Evolutionary conservation across 768 basidiomycete species (phyloP).

Genomic region (Pulveroboletus sp.): DNA sequence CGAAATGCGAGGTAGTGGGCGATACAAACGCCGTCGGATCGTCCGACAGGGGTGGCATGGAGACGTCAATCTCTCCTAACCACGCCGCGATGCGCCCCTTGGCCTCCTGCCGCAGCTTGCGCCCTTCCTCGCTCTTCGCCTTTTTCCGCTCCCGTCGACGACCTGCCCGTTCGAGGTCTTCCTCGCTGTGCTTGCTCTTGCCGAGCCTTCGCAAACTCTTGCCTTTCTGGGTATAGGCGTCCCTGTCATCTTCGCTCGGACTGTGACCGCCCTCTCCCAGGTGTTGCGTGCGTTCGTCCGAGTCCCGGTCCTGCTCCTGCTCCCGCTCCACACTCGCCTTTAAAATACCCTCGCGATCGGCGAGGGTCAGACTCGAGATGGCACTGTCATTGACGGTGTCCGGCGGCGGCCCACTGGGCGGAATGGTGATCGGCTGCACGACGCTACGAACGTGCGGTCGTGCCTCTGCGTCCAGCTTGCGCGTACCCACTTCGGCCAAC

Average conservation of each 20-base stretch:
- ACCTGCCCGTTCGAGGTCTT: constrained; percentile 24
- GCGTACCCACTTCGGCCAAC: constrained; percentile 69
- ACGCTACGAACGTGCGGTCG: constrained; percentile 37
- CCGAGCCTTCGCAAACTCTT: constrained; percentile 19
- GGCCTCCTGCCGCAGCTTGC: constrained; percentile 42
- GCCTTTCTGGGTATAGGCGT: constrained; percentile 29
- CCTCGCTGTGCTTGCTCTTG: constrained; percentile 26
- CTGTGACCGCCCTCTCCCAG: constrained; percentile 21
- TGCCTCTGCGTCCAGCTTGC: constrained; percentile 34
- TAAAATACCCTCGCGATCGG: constrained; percentile 24
- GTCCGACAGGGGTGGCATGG: constrained; percentile 46
- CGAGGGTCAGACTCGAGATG: constrained; percentile 45
- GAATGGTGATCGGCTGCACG: constrained; percentile 39
- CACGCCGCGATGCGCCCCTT: constrained; percentile 77
- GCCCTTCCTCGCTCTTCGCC: constrained; percentile 35
- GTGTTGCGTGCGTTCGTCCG: constrained; percentile 32
- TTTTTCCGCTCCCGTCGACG: constrained; percentile 27
- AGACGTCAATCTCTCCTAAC: constrained; percentile 64
- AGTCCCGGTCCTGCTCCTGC: constrained; percentile 30
- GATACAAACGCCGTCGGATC: constrained; percentile 34
- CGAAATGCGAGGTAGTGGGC: constrained; percentile 25
- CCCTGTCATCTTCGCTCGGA: constrained; percentile 31
- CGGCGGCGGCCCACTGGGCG: constrained; percentile 23
- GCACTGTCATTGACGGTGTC: constrained; percentile 41
- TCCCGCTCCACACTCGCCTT: constrained; percentile 17